Evolutionary conservation across 2,329 filamentous ascomycete genomes (phyloP).

Genomic region (Ilyonectria mors-panacis): DNA sequence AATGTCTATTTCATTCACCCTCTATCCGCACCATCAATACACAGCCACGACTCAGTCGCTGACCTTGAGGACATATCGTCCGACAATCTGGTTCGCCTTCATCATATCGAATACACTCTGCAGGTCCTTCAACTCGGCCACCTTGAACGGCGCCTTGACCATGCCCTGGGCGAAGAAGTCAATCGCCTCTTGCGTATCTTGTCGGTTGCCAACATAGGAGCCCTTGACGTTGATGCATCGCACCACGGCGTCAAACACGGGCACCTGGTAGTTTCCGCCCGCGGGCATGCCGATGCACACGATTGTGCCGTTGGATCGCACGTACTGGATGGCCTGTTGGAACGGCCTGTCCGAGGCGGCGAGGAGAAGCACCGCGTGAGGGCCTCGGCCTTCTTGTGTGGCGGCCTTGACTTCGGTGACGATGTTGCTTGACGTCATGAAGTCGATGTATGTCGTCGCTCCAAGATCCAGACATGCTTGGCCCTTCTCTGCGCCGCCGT

Average conservation of each 20-base stretch:
- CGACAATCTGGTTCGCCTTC: constrained; percentile 23
- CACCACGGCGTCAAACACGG: constrained; percentile 26
- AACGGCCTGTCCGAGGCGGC: constrained; percentile 22
- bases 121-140: constrained; percentile 20
- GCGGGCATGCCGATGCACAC: constrained; percentile 30
- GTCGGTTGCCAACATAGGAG: constrained; percentile 26
- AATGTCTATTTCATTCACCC: neutral
- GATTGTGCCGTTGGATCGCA: constrained; percentile 21
- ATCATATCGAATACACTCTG: constrained; percentile 23
- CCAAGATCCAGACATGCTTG: constrained; percentile 20
- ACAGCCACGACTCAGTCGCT: constrained; percentile 6
- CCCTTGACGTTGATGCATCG: constrained; percentile 28
- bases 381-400: constrained; percentile 12
- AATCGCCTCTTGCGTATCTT: constrained; percentile 23
- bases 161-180: constrained; percentile 22
- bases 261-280: constrained; percentile 24
- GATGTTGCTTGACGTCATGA: constrained; percentile 17
- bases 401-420: constrained; percentile 23
- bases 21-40: neutral
- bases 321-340: constrained; percentile 29
- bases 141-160: constrained; percentile 25
- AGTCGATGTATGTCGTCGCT: constrained; percentile 20
- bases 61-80: constrained; percentile 27
- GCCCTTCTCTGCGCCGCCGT: constrained; percentile 22
- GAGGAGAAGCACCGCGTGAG: constrained; percentile 26